A percentile compares a stretch with the other conserved stretches of the same genome.
Evolutionary conservation across 352 stramenopile genomes (phyloP).

Genomic region (Pythium pectinolyticum): DNA sequence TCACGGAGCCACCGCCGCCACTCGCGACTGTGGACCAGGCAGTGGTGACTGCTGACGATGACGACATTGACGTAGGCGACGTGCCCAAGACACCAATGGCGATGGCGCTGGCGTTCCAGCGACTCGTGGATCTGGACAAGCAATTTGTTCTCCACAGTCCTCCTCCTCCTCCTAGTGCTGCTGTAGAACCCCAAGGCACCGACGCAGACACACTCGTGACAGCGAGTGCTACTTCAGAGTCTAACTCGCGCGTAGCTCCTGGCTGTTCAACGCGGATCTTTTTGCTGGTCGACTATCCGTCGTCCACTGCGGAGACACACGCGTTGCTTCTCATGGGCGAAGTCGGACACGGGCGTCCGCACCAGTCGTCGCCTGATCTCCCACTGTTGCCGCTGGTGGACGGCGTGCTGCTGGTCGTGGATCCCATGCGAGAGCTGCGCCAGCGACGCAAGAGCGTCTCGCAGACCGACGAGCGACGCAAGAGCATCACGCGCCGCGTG

Average conservation of each 20-base stretch:
- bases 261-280: constrained; percentile 39
- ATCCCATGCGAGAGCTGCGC: constrained; percentile 29
- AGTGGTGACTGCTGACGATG: neutral
- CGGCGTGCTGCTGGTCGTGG: constrained; percentile 48
- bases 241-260: too few relatives aligned
- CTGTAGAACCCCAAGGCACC: too few relatives aligned
- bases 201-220: too few relatives aligned
- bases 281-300: constrained; percentile 61
- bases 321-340: constrained; percentile 47
- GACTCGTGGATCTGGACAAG: constrained; percentile 46
- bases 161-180: neutral
- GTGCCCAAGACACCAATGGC: constrained; percentile 10
- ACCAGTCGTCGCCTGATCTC: constrained; percentile 19
- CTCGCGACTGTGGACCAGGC: neutral
- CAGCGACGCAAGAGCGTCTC: constrained; percentile 36
- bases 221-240: too few relatives aligned
- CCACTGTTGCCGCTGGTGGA: constrained; percentile 62
- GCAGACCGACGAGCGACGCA: constrained; percentile 21
- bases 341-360: constrained; percentile 8
- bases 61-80: constrained; percentile 1
- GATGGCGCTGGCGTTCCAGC: constrained; percentile 56
- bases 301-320: constrained; percentile 45
- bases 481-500: constrained; percentile 11
- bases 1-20: neutral
- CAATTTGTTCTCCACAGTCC: constrained; percentile 27